Evolutionary conservation across 2,329 filamentous ascomycete species (phyloP), one percentile per base, ranked within the genome.

Genomic region (Sporothrix pseudoabietina): DNA sequence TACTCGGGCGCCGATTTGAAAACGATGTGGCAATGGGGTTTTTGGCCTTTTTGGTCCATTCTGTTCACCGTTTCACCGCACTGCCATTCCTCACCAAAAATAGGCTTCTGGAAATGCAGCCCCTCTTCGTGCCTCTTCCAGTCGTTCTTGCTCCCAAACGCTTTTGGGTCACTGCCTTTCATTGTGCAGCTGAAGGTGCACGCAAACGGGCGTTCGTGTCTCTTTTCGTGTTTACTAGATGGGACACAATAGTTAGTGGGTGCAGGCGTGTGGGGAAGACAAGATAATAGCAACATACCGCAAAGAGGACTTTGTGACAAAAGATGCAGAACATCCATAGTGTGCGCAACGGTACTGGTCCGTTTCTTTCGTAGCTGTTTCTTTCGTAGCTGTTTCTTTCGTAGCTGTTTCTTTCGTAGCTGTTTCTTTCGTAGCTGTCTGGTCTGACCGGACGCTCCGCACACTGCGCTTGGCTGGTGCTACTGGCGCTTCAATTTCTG

Each of bases 91-190:
- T 72, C 65, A 4, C 47, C 26, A 39, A 5, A 4, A 12, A 39
- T 16, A 1, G 22, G 16, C 4, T 5, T 1, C 5, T 14, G 26
- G 16, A 88, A 89, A 79, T 97, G 94, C 78, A 95, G 92, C 19
- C 88, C 89, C 76, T 89, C 91, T 78, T 98, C 95, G 78, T 98
- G 94, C 1, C 94, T 89, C 79, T 97, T 97, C 94, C 89, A 98
- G 81, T 98, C 94, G 74, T 94, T 94, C 79, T 97, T 97, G 80
- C 92, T 94, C n/a, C 94, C 94, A 77, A 97, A 97, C 0, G 80
- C 84, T 78, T 93, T 94, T 68, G 54, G 10, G 8, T 69, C 44
- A 30, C 44, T 39, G 39, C 82, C 80, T 30, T 55, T 65, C n/a
- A 19, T 8, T 6, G 84, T 81, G 39, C 59, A 71, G 1, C 32